Base-by-base conservation (phyloP, 75 land plant species). In the Sequoiadendron giganteum region DNA sequence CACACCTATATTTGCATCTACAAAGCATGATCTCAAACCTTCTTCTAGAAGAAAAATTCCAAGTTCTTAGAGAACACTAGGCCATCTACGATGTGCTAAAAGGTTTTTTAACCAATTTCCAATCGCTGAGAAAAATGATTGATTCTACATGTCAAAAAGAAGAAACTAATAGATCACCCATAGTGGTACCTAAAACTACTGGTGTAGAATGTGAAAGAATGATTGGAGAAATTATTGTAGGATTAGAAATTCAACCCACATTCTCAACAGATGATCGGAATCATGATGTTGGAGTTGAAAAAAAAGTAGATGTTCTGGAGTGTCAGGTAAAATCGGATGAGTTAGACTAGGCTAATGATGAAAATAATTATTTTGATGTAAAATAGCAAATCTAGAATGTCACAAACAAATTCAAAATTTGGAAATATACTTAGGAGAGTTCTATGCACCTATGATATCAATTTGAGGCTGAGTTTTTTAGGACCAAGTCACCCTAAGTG, bases 81-180 rank as follows among this genome's bases (percentile, higher is more conserved):
- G 91, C 13, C 90, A 91, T 3, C 85, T 94, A 9, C 93, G 88
- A 32, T 95, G 97, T 87, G 88, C 94, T 43, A 87, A 94, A 28
- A 91, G 80, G 86, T 84, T 95, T 5, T 92, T 95, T 21, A 89
- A 82, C 13, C 39, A 92, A n/a, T 92, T 93, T 19, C 81, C 77
- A 14, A 65, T 79, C n/a, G 95, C 95, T 25, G 39, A 25, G 34
- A n/a, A 93, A 90, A 76, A 92, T 88, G 34, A 25, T 32, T 86
- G 92, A 90, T 47, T 2, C 32, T 54, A 2, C 52, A 38, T 65
- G 83, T 14, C 7, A 10, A 58, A 54, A 18, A 34, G 58, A 56
- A 61, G 89, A 47, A 54, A 85, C 91, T 45, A 72, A 77, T 80
- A 87, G 70, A 61, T 39, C 84, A 52, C 86, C 13, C 55, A 84